phyloP scores from a whole-genome alignment of 2,329 filamentous ascomycete genomes.

The Aaosphaeria arxii region DNA sequence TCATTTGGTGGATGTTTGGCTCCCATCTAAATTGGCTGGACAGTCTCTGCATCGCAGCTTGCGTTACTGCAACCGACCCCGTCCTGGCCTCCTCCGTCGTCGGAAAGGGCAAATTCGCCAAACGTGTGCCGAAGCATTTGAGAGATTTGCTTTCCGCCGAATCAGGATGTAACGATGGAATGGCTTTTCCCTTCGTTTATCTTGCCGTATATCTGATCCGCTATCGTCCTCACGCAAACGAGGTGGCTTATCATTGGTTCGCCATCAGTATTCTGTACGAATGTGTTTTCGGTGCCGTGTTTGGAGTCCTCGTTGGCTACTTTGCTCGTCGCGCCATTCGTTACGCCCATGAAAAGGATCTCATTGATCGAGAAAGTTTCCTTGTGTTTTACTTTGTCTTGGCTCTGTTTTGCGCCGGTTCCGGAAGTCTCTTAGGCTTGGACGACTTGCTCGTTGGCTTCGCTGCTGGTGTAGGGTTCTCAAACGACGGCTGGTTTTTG shows the following conservation, averaged over 20 bases:
- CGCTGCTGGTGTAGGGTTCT: slow-evolving; percentile 95
- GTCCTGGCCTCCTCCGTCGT: slow-evolving; percentile 97
- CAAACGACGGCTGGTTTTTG: slow-evolving; percentile 98
- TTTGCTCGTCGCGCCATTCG: slow-evolving; percentile 88
- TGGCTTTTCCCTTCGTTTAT: slow-evolving; percentile 98
- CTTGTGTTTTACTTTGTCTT: slow-evolving; percentile 98
- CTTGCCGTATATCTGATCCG: slow-evolving; percentile 85
- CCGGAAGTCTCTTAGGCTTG: slow-evolving; percentile 84
- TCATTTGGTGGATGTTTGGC: slow-evolving; percentile 87
- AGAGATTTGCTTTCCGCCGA: slow-evolving; percentile 92
- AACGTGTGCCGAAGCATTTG: slow-evolving; percentile 95
- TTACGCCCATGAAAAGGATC: slow-evolving; percentile 74
- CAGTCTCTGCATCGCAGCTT: slow-evolving; percentile 81
- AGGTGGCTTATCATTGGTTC: slow-evolving; percentile 82
- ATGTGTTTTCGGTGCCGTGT: slow-evolving; percentile 88
- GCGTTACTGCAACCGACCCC: slow-evolving; percentile 95
- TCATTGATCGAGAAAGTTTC: slow-evolving; percentile 96
- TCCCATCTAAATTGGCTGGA: slow-evolving; percentile 81
- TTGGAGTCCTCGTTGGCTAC: slow-evolving; percentile 85
- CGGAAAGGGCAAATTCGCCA: slow-evolving; percentile 97
- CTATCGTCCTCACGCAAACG: slow-evolving; percentile 65
- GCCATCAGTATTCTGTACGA: slow-evolving; percentile 91
- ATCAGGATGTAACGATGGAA: slow-evolving; percentile 98
- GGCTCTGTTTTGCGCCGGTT: slow-evolving; percentile 91
- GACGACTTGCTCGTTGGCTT: slow-evolving; percentile 96